Percentiles rank a stretch among this genome's conserved stretches.
These are phyloP conservation scores for Trebouxia sp. DNA, from an alignment of 139 green algal genomes.

Conservation along the genomic window DNA sequence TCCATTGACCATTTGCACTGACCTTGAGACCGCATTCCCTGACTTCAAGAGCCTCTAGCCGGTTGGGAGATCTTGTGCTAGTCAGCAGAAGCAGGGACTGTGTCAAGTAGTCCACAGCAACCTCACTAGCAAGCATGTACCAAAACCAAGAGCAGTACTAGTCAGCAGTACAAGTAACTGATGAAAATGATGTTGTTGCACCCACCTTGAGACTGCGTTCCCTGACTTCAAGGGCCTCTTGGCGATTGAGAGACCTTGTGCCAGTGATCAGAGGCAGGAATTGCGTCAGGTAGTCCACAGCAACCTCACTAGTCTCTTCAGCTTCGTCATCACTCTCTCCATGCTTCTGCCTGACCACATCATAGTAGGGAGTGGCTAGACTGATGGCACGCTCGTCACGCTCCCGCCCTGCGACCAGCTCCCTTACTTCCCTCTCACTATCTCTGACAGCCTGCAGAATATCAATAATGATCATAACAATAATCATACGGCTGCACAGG, in stretches of 20 bases:
- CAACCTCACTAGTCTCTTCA: slow-evolving; percentile 52
- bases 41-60: slow-evolving; percentile 66
- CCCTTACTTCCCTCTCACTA: slow-evolving; percentile 74
- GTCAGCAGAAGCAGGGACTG: slow-evolving; percentile 75
- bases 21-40: slow-evolving; percentile 70
- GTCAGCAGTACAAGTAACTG: too few relatives aligned
- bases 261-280: slow-evolving; percentile 73
- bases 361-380: slow-evolving; percentile 80
- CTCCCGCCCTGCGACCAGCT: slow-evolving; percentile 69
- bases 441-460: slow-evolving; percentile 65
- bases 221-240: slow-evolving; percentile 69
- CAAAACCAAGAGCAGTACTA: too few relatives aligned
- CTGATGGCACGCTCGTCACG: slow-evolving; percentile 53
- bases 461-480: too few relatives aligned
- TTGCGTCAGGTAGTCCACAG: slow-evolving; percentile 77
- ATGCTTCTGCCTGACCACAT: slow-evolving; percentile 56
- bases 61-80: slow-evolving; percentile 46
- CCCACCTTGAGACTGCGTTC: slow-evolving; percentile 67
- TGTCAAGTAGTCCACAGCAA: slow-evolving; percentile 73
- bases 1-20: too few relatives aligned
- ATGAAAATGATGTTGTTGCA: too few relatives aligned
- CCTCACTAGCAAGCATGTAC: too few relatives aligned
- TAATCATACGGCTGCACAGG: too few relatives aligned
- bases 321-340: slow-evolving; percentile 70
- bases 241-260: slow-evolving; percentile 46